Evolutionary conservation across 441 rosid species (phyloP), one percentile per base, ranked within the genome.

Genomic region (Theobroma grandiflorum): DNA sequence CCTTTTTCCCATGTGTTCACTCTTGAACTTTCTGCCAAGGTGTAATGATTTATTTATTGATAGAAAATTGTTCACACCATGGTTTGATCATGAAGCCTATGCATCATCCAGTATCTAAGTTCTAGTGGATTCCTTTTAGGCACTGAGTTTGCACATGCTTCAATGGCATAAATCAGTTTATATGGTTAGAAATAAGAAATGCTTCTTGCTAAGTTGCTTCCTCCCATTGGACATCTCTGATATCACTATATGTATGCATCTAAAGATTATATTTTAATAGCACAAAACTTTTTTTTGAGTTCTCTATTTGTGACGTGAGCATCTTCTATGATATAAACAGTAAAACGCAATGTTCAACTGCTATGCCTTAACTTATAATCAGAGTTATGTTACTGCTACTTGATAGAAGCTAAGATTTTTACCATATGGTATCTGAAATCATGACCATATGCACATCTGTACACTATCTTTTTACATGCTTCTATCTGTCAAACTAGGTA

Each of bases 341-440:
- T 15, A 22, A 74, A 74, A 57, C 3, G 12, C 14, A 57, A 40
- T 14, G 38, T 20, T 55, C 12, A 14, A 57, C 37, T 57, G n/a
- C 20, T 35, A 35, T 10, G 18, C 12, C 20, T 31, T 70, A n/a
- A 18, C 11, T 18, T 50, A 16, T 72, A 49, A 72, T 35, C 35
- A 16, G 8, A 72, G 45, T 31, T 33, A 72, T 16, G 35, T 72
- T 18, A n/a, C 50, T 72, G 33, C 63, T 55, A 73, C 50, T 38
- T 73, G 33, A 55, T 38, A 40, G 77, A 74, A 58, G 15, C 33
- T 72, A 18, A 55, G 31, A 52, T 52, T 72, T 72, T 52, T n/a
- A 35, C 59, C 47, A 5, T 37, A 35, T 72, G 63, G 47, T 10
- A 55, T 58, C 53, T 45, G 50, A 58, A 58, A 31, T 12, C 12